These are phyloP conservation scores for Cyberlindnera maritima DNA, from an alignment of 805 yeast species.

Conservation along the genomic window DNA sequence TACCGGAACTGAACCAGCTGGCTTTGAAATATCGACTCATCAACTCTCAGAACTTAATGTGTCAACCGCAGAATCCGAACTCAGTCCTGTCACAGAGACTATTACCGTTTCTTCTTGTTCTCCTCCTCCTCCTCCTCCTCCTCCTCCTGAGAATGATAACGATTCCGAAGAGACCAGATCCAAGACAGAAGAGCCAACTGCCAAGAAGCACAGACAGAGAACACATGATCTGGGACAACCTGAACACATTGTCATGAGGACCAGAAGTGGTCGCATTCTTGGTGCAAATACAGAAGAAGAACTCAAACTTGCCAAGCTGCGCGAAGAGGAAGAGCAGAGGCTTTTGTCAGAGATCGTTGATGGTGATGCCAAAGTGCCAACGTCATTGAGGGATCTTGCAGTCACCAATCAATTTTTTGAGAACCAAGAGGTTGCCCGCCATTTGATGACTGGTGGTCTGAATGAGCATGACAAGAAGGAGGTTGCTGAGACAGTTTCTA, in stretches of 20 bases:
- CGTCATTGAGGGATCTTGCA: conserved; percentile 14
- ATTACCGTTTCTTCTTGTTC: no score
- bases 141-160: no score
- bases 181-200: background rate
- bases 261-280: conserved; percentile 30
- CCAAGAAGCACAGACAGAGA: background rate
- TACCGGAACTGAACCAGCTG: no score
- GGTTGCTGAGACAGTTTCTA: no score
- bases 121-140: no score
- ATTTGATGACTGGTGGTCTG: no score
- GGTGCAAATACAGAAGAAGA: conserved; percentile 30
- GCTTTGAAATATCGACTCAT: no score
- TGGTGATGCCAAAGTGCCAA: conserved; percentile 12
- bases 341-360: conserved; percentile 22
- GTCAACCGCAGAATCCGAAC: no score
- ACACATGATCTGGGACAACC: background rate
- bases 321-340: conserved; percentile 21
- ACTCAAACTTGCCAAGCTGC: conserved; percentile 21
- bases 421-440: background rate
- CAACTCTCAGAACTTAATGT: no score
- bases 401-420: conserved; percentile 17
- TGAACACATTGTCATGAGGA: conserved; percentile 27
- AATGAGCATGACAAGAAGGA: no score
- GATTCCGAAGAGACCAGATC: background rate
- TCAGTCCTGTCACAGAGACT: no score